phyloP scores from a whole-genome alignment of 108 stramenopile species.

The Cyclotella cryptica region DNA sequence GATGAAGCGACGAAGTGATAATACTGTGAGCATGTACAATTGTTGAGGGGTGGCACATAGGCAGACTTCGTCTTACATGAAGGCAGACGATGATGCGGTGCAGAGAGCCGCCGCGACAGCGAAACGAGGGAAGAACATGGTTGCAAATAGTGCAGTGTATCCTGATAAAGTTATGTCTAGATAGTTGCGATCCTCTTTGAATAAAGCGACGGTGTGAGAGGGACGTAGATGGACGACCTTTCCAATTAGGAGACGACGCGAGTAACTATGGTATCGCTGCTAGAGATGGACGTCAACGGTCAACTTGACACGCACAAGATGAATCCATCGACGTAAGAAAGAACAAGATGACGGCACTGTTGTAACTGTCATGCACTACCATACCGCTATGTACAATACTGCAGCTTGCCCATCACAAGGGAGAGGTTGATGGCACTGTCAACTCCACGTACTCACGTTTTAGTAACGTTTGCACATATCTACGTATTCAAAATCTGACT shows the following conservation, averaged over 20 bases:
- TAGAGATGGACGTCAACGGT: slow-evolving; percentile 13
- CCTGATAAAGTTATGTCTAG: background rate
- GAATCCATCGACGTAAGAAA: too few species aligned
- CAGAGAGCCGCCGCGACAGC: slow-evolving; percentile 59
- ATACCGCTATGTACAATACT: too few species aligned
- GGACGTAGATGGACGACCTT: too few species aligned
- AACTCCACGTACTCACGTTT: slow-evolving; percentile 6
- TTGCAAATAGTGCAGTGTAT: background rate
- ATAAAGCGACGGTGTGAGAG: background rate
- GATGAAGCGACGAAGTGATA: slow-evolving; percentile 2
- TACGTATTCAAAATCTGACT: background rate
- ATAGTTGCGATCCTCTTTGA: background rate
- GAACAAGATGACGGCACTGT: too few species aligned
- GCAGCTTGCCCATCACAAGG: too few species aligned
- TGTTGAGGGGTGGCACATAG: background rate
- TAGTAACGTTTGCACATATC: background rate
- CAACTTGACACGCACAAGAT: slow-evolving; percentile 9
- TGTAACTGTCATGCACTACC: too few species aligned
- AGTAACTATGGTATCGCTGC: background rate
- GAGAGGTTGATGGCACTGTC: background rate
- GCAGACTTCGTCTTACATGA: slow-evolving; percentile 49
- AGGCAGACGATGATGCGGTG: slow-evolving; percentile 51
- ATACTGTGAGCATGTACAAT: background rate
- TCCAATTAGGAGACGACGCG: too few species aligned
- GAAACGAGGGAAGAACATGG: slow-evolving; percentile 50